A percentile compares a stretch with the other conserved stretches of the same genome.
Conservation (phyloP, 2,329 filamentous ascomycete species). For the Alternaria viburni region DNA sequence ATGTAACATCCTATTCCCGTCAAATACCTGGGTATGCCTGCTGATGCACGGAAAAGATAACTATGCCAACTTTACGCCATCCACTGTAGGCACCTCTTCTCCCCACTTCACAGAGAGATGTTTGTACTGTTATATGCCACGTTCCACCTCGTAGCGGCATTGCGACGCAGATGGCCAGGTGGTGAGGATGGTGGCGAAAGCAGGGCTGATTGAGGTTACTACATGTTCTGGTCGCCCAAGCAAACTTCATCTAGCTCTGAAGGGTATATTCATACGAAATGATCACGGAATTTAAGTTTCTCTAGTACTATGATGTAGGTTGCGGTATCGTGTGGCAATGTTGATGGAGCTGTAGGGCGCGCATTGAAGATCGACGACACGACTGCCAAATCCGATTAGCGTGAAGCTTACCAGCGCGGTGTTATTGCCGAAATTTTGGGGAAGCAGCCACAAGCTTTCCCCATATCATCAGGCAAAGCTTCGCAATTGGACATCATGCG, state of each 20-base stretch:
- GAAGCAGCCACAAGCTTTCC: neutral
- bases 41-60: neutral
- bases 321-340: neutral
- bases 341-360: neutral
- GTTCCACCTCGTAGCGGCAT: neutral
- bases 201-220: neutral
- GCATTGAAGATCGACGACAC: neutral
- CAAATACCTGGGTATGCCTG: accelerated
- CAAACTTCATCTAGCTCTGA: too few relatives aligned
- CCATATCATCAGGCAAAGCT: neutral
- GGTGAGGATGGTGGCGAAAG: neutral
- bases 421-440: slow-evolving; percentile 9
- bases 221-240: neutral
- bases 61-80: neutral
- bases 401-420: slow-evolving; percentile 4
- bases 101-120: neutral
- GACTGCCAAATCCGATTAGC: neutral
- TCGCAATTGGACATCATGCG: neutral
- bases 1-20: neutral
- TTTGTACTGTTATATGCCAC: neutral
- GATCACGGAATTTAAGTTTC: neutral
- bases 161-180: neutral
- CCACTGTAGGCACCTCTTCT: neutral
- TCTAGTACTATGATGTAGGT: too few relatives aligned
- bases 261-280: accelerated